phyloP scores from a whole-genome alignment of 208 protist species.

The Trypanosoma scelopori region DNA sequence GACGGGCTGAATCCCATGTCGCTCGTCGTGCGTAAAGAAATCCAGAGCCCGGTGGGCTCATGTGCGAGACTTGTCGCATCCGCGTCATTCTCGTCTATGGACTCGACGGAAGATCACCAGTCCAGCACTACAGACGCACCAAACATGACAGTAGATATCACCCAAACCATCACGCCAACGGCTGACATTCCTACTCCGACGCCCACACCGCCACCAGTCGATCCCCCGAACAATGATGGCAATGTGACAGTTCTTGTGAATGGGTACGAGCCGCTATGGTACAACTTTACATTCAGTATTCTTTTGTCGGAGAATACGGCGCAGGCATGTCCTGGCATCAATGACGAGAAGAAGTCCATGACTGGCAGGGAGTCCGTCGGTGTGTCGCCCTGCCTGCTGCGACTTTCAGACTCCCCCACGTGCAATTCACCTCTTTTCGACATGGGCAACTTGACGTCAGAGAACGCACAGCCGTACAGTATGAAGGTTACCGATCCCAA shows the following conservation, averaged over 20 bases:
- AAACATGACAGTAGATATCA: not conserved
- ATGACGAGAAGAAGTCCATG: not conserved
- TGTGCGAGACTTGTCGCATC: no score
- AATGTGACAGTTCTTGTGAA: conserved; percentile 33
- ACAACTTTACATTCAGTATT: conserved; percentile 50
- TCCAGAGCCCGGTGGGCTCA: no score
- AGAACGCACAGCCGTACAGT: conserved; percentile 11
- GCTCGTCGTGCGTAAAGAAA: not conserved
- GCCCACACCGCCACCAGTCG: not conserved
- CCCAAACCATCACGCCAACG: not conserved
- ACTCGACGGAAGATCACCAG: no score
- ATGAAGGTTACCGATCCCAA: conserved; percentile 5
- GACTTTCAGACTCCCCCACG: conserved; percentile 23
- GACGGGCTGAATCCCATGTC: not conserved
- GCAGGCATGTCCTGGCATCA: conserved; percentile 18
- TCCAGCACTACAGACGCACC: no score
- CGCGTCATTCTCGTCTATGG: no score
- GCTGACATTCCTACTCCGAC: conserved; percentile 4
- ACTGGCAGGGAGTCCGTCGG: not conserved
- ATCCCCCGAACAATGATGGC: conserved; percentile 34
- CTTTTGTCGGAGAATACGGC: conserved; percentile 26
- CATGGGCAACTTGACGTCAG: conserved; percentile 23
- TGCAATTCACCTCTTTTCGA: conserved; percentile 29
- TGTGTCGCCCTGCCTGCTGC: conserved; percentile 18
- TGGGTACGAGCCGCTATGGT: conserved; percentile 50